Conservation (phyloP, 352 stramenopile genomes). For the Globisporangium paddicum region DNA sequence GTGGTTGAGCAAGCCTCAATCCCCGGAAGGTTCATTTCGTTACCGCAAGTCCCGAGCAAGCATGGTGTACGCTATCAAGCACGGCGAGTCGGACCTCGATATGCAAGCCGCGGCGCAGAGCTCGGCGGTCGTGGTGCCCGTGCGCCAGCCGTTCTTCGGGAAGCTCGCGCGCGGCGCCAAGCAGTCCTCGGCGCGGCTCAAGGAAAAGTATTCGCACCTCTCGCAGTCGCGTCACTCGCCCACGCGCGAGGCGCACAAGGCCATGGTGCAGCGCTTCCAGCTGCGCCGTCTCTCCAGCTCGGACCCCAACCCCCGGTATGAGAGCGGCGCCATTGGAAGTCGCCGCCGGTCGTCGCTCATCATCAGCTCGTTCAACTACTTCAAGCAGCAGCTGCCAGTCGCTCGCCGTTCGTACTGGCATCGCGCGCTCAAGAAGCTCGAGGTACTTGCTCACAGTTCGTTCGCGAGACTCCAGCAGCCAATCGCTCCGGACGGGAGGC, state of each 20-base stretch:
- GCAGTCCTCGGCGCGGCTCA: neutral
- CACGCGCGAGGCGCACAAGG: neutral
- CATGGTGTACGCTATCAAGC: neutral
- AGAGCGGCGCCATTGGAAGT: neutral
- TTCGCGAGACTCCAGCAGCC: neutral
- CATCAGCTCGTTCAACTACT: neutral
- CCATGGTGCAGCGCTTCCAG: constrained; percentile 1
- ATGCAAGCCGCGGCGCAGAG: neutral
- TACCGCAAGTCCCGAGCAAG: no score
- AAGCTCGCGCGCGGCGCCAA: neutral
- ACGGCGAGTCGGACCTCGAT: neutral
- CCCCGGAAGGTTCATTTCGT: no score
- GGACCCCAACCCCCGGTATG: neutral
- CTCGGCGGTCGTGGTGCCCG: neutral
- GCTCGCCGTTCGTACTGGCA: neutral
- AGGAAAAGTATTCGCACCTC: neutral
- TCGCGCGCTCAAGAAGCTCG: neutral
- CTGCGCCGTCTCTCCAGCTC: neutral
- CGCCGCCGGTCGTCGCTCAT: neutral
- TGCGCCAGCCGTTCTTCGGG: neutral
- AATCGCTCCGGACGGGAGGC: neutral
- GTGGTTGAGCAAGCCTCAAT: no score
- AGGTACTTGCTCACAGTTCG: neutral
- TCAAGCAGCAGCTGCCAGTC: neutral
- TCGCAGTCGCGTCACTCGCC: neutral